These are phyloP conservation scores for Aureobasidium sp. DNA, from an alignment of 2,329 filamentous ascomycete species.

Conservation along the genomic window DNA sequence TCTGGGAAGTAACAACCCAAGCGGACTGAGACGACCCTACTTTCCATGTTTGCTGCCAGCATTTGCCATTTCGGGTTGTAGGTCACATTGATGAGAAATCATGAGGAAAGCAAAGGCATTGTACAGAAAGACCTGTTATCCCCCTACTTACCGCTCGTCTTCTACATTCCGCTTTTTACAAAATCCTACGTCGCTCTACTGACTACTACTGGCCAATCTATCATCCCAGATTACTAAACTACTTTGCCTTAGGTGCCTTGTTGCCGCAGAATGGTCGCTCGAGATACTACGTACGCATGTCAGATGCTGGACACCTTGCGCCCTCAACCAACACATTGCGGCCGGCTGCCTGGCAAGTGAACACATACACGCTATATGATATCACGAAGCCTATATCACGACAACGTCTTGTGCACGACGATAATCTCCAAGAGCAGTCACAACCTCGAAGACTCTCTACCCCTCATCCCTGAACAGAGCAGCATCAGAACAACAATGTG, in stretches of 20 bases:
- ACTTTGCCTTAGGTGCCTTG: not conserved
- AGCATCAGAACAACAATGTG: conserved; percentile 55
- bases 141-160: not conserved
- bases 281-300: not conserved
- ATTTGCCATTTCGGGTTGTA: conserved; percentile 1
- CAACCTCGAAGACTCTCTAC: not conserved
- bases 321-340: not conserved
- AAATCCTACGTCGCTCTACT: too few relatives aligned
- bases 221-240: not conserved
- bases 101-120: not conserved
- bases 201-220: not conserved
- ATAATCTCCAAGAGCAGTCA: not conserved
- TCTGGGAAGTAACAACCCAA: not conserved
- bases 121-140: not conserved
- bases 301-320: not conserved
- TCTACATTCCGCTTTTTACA: not conserved
- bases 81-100: not conserved
- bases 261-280: not conserved
- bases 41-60: not conserved
- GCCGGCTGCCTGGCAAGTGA: not conserved
- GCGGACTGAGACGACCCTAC: not conserved
- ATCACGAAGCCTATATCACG: not conserved
- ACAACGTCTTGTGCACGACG: not conserved
- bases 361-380: not conserved
- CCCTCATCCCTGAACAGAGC: not conserved